Evolutionary conservation across 176 grass and related monocot genomes (phyloP), one percentile per base, ranked within the genome.

Genomic region (Ensete glaucum): DNA sequence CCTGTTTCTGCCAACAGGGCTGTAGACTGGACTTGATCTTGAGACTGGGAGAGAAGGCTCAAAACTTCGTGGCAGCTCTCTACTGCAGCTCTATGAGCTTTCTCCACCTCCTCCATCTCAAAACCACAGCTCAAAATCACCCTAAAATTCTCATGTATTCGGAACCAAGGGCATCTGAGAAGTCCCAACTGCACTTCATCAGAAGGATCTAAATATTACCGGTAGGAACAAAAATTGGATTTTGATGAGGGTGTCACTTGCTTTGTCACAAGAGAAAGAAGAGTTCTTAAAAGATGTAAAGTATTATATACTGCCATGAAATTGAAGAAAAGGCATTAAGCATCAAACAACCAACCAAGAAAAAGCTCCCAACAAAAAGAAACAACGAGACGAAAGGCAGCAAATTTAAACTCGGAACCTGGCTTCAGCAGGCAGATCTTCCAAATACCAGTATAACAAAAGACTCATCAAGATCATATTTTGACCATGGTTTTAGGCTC

Each of bases 31-130:
- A 82, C 77, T 16, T 78, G 88, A 76, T 89, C 85, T 59, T 80
- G 85, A 62, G 89, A 80, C 80, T 89, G 86, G 15, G 86, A 79
- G 22, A 99, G 85, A 12, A 99, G 75, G 57, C 63, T 81, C 50
- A 99, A 76, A 65, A 99, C 85, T 48, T 82, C 82, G 76, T 91
- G 81, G 82, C 95, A 94, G 66, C 81, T 89, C 88, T 91, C 88
- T 69, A 91, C 82, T 26, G 91, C 95, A 62, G 87, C 88, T 60
- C 73, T 85, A 74, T 89, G 94, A 16, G 86, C 91, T 76, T 49
- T 77, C 80, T 99, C 91, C 74, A 99, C 75, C 76, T 89, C 84
- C 80, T 99, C 81, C 95, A 99, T 94, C 43, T 51, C 34, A 50
- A 70, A 70, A 20, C 67, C 7, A 70, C 67, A 22, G 5, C 50